Evolutionary conservation across 2,329 filamentous ascomycete species (phyloP).

Genomic region (Penicillium vulpinum): DNA sequence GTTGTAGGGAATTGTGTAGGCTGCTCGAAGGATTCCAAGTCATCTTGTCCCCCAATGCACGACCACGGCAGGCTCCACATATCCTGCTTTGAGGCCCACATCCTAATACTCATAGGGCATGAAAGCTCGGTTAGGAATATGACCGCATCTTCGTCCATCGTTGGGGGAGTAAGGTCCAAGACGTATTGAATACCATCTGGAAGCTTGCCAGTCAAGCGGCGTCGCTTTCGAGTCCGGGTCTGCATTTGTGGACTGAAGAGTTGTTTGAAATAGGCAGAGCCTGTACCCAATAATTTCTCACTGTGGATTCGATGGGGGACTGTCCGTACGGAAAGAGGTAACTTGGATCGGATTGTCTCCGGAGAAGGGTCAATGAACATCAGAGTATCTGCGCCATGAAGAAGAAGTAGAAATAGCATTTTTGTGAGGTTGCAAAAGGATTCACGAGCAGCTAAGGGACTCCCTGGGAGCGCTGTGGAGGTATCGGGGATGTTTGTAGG

Average conservation of each 20-base stretch:
- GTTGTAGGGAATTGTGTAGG: background rate
- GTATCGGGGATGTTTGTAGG: background rate
- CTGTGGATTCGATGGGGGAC: conserved; percentile 39
- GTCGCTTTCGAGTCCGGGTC: conserved; percentile 31
- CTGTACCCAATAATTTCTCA: conserved; percentile 30
- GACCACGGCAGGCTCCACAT: conserved; percentile 41
- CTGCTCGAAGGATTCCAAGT: conserved; percentile 27
- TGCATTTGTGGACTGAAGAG: conserved; percentile 33
- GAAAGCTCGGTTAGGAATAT: conserved; percentile 60
- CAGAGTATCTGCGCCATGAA: conserved; percentile 38
- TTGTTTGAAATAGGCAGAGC: conserved; percentile 32
- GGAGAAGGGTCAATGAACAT: conserved; percentile 39
- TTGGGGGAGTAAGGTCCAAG: conserved; percentile 63
- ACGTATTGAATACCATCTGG: conserved; percentile 56
- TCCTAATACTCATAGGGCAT: conserved; percentile 56
- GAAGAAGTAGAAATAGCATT: conserved; percentile 21
- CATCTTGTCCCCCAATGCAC: conserved; percentile 53
- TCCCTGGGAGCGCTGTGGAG: background rate
- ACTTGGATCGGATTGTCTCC: conserved; percentile 11
- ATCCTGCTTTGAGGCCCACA: conserved; percentile 52
- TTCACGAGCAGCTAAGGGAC: background rate
- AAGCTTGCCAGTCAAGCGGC: conserved; percentile 28
- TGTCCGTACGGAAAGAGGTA: conserved; percentile 12
- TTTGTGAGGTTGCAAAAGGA: background rate
- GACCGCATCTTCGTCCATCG: conserved; percentile 63